Percentiles rank a stretch among this genome's conserved stretches.
phyloP scores from a whole-genome alignment of 2,329 filamentous ascomycete species.

The Nigrospora oryzae region DNA sequence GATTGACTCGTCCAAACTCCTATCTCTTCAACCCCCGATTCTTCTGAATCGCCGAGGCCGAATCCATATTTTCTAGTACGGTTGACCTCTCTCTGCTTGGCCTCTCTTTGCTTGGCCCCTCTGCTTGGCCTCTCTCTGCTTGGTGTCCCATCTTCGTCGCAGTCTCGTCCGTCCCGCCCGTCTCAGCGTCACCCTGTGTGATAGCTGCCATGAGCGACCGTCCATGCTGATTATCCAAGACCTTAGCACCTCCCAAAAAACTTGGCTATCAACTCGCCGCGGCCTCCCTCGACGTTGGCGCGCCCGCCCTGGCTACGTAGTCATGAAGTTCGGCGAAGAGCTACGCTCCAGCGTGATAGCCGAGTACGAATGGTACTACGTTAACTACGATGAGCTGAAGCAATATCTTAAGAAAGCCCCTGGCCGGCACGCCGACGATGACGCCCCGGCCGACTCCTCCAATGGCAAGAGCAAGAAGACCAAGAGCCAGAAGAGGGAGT shows the following conservation, averaged over 20 bases:
- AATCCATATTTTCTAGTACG: no score
- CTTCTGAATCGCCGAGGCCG: no score
- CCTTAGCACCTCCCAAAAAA: constrained; percentile 9
- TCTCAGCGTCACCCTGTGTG: no score
- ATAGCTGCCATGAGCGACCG: not conserved
- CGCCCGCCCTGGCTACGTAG: constrained; percentile 41
- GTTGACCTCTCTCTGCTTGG: no score
- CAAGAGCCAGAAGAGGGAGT: constrained; percentile 51
- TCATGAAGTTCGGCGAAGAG: constrained; percentile 91
- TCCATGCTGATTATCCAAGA: constrained; percentile 43
- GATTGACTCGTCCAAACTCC: not conserved
- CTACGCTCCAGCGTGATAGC: constrained; percentile 91
- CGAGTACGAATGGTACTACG: constrained; percentile 98
- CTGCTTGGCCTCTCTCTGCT: no score
- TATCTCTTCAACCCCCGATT: no score
- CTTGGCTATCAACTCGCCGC: constrained; percentile 11
- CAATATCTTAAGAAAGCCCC: constrained; percentile 70
- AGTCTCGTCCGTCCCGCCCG: no score
- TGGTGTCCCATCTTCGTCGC: no score
- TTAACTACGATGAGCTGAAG: constrained; percentile 94
- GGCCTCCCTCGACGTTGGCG: constrained; percentile 8
- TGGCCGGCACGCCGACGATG: constrained; percentile 27
- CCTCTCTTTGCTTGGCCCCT: no score
- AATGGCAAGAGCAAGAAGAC: constrained; percentile 23
- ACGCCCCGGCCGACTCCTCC: constrained; percentile 19